Base-by-base conservation (phyloP, 441 rosid species). In the Codiaeum variegatum region DNA sequence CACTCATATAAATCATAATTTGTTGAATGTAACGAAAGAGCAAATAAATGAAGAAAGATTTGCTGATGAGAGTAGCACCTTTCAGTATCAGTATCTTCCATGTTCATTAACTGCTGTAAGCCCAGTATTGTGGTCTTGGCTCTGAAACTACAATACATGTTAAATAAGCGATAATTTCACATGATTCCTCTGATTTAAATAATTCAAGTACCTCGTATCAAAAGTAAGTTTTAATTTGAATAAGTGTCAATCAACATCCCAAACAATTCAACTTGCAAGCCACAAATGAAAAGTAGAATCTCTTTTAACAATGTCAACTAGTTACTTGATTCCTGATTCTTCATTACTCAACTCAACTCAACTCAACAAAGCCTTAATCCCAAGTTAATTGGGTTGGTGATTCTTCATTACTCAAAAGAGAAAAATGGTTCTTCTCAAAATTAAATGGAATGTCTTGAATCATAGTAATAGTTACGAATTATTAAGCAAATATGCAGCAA, bases 71-170 rank as follows among this genome's bases (percentile, higher is more conserved):
- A 21, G 64, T 19, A 62, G 69, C 75, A 88, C 92, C 86, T 77
- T 74, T 76, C 79, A 62, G 67, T 18, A 64, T 76, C 79, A 62
- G 67, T 21, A 61, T 73, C 81, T 71, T 80, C 90, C 77, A 71
- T 76, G 32, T 75, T 42, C 18, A 78, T 40, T 69, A 73, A 62
- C 70, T 40, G 75, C 70, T 44, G 74, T 58, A 71, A 62, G 69
- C 55, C 56, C 67, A 70, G 75, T 77, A 78, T 72, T 29, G 55
- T 32, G 23, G 29, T 40, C 32, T 29, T 38, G 63, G 16, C 63
- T 46, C 69, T 24, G 56, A 60, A 60, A 61, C 70, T 59, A 71
- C 34, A 42, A 58, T 47, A 9, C 21, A 55, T 8, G 34, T 31
- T 74, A 34, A 47, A 11, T 19, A 19, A 46, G 42, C 2, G 6